Evolutionary conservation across 2,329 filamentous ascomycete genomes (phyloP).

Genomic region (Ophiocordyceps sinensis): DNA sequence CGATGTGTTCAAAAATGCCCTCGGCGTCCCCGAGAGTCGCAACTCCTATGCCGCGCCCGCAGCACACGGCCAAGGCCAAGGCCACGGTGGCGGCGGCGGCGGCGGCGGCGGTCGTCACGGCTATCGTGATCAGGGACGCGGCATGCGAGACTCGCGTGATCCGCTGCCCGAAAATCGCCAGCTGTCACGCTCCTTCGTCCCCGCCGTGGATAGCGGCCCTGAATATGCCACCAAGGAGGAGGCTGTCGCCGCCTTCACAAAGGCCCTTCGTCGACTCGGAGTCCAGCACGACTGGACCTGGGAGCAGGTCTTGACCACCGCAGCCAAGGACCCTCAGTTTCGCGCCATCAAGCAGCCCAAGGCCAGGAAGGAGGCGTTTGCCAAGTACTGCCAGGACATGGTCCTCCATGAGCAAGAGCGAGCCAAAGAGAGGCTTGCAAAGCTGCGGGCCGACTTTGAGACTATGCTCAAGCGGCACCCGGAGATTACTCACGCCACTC

Average conservation of each 20-base stretch:
- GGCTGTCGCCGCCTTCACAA: slow-evolving; percentile 84
- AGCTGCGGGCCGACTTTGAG: slow-evolving; percentile 84
- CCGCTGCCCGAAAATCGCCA: slow-evolving; percentile 3
- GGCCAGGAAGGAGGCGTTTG: slow-evolving; percentile 79
- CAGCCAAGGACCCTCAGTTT: slow-evolving; percentile 84
- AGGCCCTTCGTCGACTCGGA: slow-evolving; percentile 70
- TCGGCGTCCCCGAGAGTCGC: slow-evolving; percentile 37
- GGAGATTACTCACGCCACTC: slow-evolving; percentile 92
- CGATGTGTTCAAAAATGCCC: slow-evolving; percentile 60
- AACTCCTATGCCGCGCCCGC: not conserved
- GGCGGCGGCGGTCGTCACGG: slow-evolving; percentile 20
- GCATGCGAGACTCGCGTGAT: slow-evolving; percentile 12
- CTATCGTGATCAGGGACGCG: slow-evolving; percentile 23
- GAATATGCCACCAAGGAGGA: slow-evolving; percentile 72
- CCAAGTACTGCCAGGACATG: slow-evolving; percentile 87
- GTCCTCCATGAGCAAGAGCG: slow-evolving; percentile 86
- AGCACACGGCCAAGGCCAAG: slow-evolving; percentile 25
- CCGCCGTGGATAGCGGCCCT: slow-evolving; percentile 54
- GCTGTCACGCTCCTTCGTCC: slow-evolving; percentile 40
- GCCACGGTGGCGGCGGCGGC: slow-evolving; percentile 20
- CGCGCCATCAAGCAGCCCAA: slow-evolving; percentile 85
- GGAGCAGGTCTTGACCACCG: slow-evolving; percentile 75
- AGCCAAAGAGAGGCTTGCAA: slow-evolving; percentile 82
- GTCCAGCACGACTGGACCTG: slow-evolving; percentile 88
- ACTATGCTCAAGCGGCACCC: slow-evolving; percentile 93